These are phyloP conservation scores for Sugiyamaella valdiviana DNA, from an alignment of 805 yeast genomes.

Conservation along the genomic window DNA sequence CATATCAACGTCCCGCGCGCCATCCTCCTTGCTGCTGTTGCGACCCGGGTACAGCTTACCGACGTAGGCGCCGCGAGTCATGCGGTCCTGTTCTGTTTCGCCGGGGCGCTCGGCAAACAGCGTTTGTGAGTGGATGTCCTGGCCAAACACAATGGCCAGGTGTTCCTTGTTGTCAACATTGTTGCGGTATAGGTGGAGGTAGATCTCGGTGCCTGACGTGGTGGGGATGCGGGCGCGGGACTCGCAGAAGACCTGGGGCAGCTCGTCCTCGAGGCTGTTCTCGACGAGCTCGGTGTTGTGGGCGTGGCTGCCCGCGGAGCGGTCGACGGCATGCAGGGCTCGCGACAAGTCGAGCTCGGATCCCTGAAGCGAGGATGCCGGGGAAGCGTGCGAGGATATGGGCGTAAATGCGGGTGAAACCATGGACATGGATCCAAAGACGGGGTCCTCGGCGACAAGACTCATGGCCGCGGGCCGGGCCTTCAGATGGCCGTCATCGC, in stretches of 20 bases:
- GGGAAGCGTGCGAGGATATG: slow-evolving; percentile 11
- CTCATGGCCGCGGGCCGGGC: slow-evolving; percentile 2
- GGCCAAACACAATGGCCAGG: slow-evolving; percentile 94
- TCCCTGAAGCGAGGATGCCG: slow-evolving; percentile 8
- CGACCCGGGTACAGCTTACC: slow-evolving; percentile 91
- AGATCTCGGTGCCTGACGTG: slow-evolving; percentile 89
- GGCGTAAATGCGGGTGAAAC: slow-evolving; percentile 34
- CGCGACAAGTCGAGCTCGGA: slow-evolving; percentile 19
- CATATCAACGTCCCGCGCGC: slow-evolving; percentile 12
- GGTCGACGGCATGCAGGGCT: slow-evolving; percentile 2
- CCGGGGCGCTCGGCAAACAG: slow-evolving; percentile 54
- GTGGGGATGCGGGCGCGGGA: slow-evolving; percentile 97
- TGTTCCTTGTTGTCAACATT: slow-evolving; percentile 89
- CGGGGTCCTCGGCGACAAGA: slow-evolving; percentile 4
- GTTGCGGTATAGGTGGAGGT: slow-evolving; percentile 81
- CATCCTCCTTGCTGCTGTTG: slow-evolving; percentile 37
- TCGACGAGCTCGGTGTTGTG: slow-evolving; percentile 12
- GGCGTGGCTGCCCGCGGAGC: not conserved
- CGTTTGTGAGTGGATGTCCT: slow-evolving; percentile 72
- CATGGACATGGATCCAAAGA: slow-evolving; percentile 26
- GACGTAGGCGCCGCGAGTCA: slow-evolving; percentile 97
- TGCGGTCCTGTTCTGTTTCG: slow-evolving; percentile 86
- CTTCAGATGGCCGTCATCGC: not conserved
- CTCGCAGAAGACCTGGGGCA: slow-evolving; percentile 79
- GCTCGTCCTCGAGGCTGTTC: slow-evolving; percentile 20